Percentiles rank a stretch among this genome's conserved stretches.
These are phyloP conservation scores for Verruconis gallopava DNA, from an alignment of 2,329 filamentous ascomycete genomes.

Conservation along the genomic window DNA sequence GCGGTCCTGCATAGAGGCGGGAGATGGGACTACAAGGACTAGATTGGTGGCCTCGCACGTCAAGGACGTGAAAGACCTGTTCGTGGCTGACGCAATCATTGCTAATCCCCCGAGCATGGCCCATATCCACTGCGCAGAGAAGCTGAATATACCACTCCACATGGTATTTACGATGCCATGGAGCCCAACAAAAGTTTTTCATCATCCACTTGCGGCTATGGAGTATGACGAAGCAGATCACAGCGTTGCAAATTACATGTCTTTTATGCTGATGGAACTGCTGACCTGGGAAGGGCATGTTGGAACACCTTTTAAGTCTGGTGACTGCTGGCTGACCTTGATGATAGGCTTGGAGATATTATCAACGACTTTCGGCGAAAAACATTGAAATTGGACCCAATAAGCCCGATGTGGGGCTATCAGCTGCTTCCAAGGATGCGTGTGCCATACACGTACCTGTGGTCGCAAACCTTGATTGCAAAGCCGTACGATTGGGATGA, in stretches of 20 bases:
- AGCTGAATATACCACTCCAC: conserved; percentile 86
- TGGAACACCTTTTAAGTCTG: conserved; percentile 61
- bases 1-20: conserved; percentile 17
- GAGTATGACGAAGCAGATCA: conserved; percentile 77
- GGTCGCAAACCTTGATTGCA: conserved; percentile 80
- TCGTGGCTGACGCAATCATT: conserved; percentile 43
- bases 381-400: conserved; percentile 53
- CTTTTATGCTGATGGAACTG: conserved; percentile 50
- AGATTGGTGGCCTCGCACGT: not conserved
- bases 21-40: conserved; percentile 11
- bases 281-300: conserved; percentile 38
- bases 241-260: conserved; percentile 81
- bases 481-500: conserved; percentile 89
- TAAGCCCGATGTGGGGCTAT: conserved; percentile 56
- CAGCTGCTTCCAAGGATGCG: conserved; percentile 85
- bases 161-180: conserved; percentile 99
- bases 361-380: conserved; percentile 87
- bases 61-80: conserved; percentile 14
- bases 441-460: conserved; percentile 95
- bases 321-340: conserved; percentile 91
- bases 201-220: conserved; percentile 87
- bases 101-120: conserved; percentile 42
- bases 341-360: conserved; percentile 58
- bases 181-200: conserved; percentile 89
- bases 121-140: conserved; percentile 87